Conservation (phyloP, 768 basidiomycete species). For the Collybiopsis confluens region DNA sequence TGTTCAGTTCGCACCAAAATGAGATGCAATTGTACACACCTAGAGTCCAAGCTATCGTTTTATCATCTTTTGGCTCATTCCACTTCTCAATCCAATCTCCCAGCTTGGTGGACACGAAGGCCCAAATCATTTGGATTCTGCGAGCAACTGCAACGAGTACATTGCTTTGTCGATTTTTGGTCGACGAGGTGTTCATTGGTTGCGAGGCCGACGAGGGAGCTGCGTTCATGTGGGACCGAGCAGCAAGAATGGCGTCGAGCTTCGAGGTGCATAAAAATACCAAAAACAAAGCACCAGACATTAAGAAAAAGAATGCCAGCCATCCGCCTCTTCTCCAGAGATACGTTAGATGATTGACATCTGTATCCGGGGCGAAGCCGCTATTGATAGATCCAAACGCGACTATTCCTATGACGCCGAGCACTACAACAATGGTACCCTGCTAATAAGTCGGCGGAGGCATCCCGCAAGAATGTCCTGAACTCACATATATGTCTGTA, state of each 20-base stretch:
- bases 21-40: slow-evolving; percentile 47
- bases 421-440: slow-evolving; percentile 80
- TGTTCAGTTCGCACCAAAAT: no score
- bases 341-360: slow-evolving; percentile 69
- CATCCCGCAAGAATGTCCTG: background rate
- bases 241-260: slow-evolving; percentile 68
- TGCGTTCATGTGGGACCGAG: slow-evolving; percentile 66
- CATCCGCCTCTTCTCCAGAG: slow-evolving; percentile 87
- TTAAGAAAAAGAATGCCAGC: slow-evolving; percentile 86
- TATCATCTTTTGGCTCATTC: slow-evolving; percentile 80
- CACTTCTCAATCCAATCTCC: slow-evolving; percentile 65
- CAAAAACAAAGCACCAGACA: slow-evolving; percentile 62
- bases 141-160: slow-evolving; percentile 18
- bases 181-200: slow-evolving; percentile 4
- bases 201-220: slow-evolving; percentile 45
- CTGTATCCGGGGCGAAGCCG: slow-evolving; percentile 69
- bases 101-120: slow-evolving; percentile 44
- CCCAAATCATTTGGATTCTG: slow-evolving; percentile 37
- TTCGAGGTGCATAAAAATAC: slow-evolving; percentile 66
- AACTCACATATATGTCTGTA: slow-evolving; percentile 70
- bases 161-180: slow-evolving; percentile 3
- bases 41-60: slow-evolving; percentile 81
- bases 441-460: slow-evolving; percentile 21
- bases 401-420: slow-evolving; percentile 86
- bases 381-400: slow-evolving; percentile 82